Conservation (phyloP, 768 basidiomycete genomes). For the Tephrocybe sp. region DNA sequence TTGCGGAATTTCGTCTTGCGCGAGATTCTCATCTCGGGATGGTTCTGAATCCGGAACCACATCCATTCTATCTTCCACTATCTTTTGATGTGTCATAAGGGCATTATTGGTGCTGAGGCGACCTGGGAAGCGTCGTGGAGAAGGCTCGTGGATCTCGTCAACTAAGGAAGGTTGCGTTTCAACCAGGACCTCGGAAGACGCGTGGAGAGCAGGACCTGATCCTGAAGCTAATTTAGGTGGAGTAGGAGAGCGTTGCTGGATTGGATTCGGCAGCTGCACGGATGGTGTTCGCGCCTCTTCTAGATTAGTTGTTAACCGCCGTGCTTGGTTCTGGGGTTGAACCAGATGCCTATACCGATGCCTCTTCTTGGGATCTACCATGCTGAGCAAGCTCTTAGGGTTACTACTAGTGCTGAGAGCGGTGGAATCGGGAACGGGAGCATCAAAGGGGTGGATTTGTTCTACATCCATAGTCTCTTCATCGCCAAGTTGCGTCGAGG, state of each 20-base stretch:
- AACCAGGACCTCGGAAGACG: slow-evolving; percentile 3
- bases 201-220: not conserved
- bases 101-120: not conserved
- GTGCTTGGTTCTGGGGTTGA: not conserved
- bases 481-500: slow-evolving; percentile 32
- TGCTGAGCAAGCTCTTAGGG: slow-evolving; percentile 21
- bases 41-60: slow-evolving; percentile 70
- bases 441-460: slow-evolving; percentile 8
- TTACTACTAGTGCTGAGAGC: slow-evolving; percentile 1
- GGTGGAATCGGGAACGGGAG: not conserved
- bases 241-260: not conserved
- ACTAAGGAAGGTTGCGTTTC: slow-evolving; percentile 24
- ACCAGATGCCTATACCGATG: slow-evolving; percentile 26
- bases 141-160: slow-evolving; percentile 9
- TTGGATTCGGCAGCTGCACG: not conserved
- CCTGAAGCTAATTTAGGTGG: not conserved
- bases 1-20: too few species aligned
- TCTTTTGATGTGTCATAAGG: not conserved
- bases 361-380: slow-evolving; percentile 26
- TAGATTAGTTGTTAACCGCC: not conserved
- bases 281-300: not conserved
- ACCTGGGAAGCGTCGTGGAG: slow-evolving; percentile 8
- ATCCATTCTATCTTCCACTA: slow-evolving; percentile 36
- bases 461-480: slow-evolving; percentile 10
- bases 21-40: slow-evolving; percentile 35